Conservation (phyloP, 202 grass and related monocot species). For the Schoenoplectus tabernaemontani region DNA sequence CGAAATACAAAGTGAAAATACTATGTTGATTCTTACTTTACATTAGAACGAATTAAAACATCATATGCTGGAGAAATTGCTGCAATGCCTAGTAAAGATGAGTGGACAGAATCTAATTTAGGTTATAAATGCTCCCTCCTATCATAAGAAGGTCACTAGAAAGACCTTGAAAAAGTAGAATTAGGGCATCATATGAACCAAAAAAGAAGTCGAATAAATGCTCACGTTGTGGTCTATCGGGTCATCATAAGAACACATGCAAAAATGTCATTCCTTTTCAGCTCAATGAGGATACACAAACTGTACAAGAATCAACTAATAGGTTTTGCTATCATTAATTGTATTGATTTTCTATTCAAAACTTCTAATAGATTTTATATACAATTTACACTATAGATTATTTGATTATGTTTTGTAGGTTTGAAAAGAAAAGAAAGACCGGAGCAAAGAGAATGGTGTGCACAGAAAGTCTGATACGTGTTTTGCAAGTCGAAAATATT, state of each 20-base stretch:
- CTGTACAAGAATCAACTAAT: background rate
- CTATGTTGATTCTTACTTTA: background rate
- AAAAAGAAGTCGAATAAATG: background rate
- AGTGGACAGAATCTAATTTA: background rate
- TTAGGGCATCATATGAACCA: background rate
- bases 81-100: background rate
- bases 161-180: background rate
- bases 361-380: background rate
- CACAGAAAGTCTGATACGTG: background rate
- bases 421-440: background rate
- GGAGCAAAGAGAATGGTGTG: background rate
- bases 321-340: background rate
- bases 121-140: background rate
- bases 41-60: background rate
- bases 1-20: background rate
- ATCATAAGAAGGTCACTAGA: background rate
- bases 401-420: background rate
- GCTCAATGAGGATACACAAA: background rate
- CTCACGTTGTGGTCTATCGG: background rate
- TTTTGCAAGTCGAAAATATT: background rate
- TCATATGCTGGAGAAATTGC: background rate
- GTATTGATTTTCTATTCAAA: background rate
- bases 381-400: background rate
- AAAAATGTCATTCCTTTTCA: constrained; percentile 30
- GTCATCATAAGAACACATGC: background rate